Base-by-base conservation (phyloP, 306 rosid species). In the Carpinus fangiana region DNA sequence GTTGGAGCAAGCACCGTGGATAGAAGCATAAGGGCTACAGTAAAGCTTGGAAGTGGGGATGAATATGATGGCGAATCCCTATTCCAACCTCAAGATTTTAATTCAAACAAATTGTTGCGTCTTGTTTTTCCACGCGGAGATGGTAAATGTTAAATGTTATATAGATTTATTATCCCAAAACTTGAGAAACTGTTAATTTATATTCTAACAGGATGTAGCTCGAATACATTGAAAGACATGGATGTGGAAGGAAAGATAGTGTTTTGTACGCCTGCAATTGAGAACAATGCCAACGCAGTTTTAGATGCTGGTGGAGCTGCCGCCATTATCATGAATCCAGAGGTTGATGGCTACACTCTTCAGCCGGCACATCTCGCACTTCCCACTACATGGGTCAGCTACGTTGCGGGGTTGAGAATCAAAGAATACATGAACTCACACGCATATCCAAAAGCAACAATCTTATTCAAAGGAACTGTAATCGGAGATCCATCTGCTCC, bases 1-100 rank as follows among this genome's bases (percentile, higher is more conserved):
- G 88, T 87, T 5, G 90, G 88, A 52, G 90, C 87, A 34, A 87
- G 88, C 82, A 87, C 85, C 53, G 82, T 82, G 11, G 98, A 90
- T 34, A 80, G 96, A 83, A 90, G 76, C 34, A 83, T 90, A 18
- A 73, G 71, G 55, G 93, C 89, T 2, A 41, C 38, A 0, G 90
- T 84, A 56, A 75, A 65, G 75, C 88, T 91, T 6, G 96, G 90
- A 51, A 88, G 83, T 4, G 90, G 92, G 0, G 76, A 56, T 21
- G 86, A 76, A 78, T 80, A 48, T 62, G 79, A 84, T 3, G 93
- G 96, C 0, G 82, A 88, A 79, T 52, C 92, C 0, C 1, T 88
- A 0, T 51, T 55, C 84, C 90, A 86, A 78, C 85, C 84, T 0
- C 48, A 69, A 1, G 72, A 73, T 67, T 89, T 87, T 45, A 34